Evolutionary conservation across 768 basidiomycete species (phyloP), one percentile per base, ranked within the genome.

Genomic region (Russula griseocarnosa): DNA sequence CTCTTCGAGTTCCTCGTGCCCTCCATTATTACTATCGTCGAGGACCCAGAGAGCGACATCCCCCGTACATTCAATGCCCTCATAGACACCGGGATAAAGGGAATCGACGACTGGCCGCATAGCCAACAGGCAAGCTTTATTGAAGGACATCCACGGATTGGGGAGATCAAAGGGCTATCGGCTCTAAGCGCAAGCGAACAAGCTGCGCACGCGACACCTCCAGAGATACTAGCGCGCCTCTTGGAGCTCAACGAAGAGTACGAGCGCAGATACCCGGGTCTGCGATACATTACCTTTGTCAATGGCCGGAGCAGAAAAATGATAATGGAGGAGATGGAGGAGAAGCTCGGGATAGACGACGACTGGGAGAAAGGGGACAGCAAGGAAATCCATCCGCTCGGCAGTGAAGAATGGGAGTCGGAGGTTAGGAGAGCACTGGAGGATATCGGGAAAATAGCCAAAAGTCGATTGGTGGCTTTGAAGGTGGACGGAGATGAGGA

Each of bases 211-310:
- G 80, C 82, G 22, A 92, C 92, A 10, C 82, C 86, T 7, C 86
- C 89, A 30, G 86, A 85, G 62, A 86, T 94, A 42, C 78, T 96
- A 24, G 81, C 76, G 7, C 83, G 91, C 10, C 81, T 97, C 20
- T 80, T 73, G 36, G 82, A 89, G 67, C 81, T 96, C 55, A 97
- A 97, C 68, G 79, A 77, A 13, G 82, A 83, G 67, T 96, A 95
- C 71, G 91, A 94, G 72, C 76, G 71, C 32, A 76, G 76, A 58
- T 96, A 87, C 70, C 85, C 88, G 0, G 86, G 88, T 3, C 72
- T 97, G 67, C 81, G 90, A 22, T 96, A 93, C 71, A 91, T 97
- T 75, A 94, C 92, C 6, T 97, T 94, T 71, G 94, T 96, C 46
- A 92, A 94, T 70, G 91, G 92, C 38, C 82, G 94, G 63, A 82